phyloP scores from a whole-genome alignment of 768 basidiomycete species.

The Pulveroboletus sp. region DNA sequence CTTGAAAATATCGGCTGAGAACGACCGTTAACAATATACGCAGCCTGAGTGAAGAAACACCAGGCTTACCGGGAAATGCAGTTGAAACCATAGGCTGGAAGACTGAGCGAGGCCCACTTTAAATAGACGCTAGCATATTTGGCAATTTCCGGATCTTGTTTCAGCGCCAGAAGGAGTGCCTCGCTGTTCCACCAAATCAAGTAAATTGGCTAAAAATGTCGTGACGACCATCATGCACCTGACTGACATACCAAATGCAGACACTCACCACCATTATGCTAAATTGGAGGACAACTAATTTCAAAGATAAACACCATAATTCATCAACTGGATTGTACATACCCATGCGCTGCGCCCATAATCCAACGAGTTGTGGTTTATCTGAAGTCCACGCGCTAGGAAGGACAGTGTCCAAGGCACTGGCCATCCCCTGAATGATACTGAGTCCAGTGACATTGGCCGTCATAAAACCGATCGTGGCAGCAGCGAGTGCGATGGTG shows the following conservation, averaged over 20 bases:
- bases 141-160: constrained; percentile 83
- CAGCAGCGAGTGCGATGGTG: constrained; percentile 84
- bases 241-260: not conserved
- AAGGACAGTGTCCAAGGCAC: constrained; percentile 88
- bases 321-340: not conserved
- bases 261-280: constrained; percentile 52
- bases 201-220: constrained; percentile 44
- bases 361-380: constrained; percentile 80
- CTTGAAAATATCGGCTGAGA: constrained; percentile 58
- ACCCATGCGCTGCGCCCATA: constrained; percentile 92
- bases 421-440: constrained; percentile 79
- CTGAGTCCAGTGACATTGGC: constrained; percentile 56
- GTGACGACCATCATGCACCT: not conserved
- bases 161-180: constrained; percentile 62
- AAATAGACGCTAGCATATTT: constrained; percentile 72
- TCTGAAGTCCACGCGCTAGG: constrained; percentile 93
- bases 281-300: constrained; percentile 17
- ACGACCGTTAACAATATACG: constrained; percentile 52
- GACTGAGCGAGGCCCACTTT: constrained; percentile 68
- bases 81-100: constrained; percentile 70
- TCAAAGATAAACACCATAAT: not conserved
- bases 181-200: constrained; percentile 85
- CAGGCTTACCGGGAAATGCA: constrained; percentile 41
- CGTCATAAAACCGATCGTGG: constrained; percentile 72
- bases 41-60: not conserved